Conservation (phyloP, 371 early-diverging fungal genomes). For the Rhizopus stolonifer region DNA sequence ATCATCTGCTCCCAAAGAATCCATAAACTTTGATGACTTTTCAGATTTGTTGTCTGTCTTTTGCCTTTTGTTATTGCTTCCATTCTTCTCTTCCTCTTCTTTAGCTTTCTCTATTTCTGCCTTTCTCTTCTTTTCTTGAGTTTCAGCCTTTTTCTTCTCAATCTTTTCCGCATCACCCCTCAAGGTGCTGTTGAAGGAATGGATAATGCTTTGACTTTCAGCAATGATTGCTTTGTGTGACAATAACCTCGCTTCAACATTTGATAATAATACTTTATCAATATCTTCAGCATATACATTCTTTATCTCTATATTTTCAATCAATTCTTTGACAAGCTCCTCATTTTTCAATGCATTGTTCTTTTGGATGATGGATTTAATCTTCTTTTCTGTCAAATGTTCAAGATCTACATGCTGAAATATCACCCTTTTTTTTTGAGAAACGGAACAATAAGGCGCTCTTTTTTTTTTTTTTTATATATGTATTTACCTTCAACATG, state of each 20-base stretch:
- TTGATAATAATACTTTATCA: constrained; percentile 7
- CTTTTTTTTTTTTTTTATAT: neutral
- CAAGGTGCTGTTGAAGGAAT: constrained; percentile 23
- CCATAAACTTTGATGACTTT: constrained; percentile 35
- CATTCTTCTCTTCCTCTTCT: constrained; percentile 13
- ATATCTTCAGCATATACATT: constrained; percentile 5
- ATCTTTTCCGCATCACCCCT: constrained; percentile 22
- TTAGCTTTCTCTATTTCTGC: constrained; percentile 16
- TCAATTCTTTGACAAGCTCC: constrained; percentile 11
- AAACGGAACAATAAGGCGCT: neutral
- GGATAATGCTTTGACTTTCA: constrained; percentile 18
- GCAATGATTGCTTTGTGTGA: constrained; percentile 24
- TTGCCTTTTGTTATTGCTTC: constrained; percentile 7
- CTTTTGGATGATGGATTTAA: constrained; percentile 32
- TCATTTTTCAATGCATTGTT: constrained; percentile 26
- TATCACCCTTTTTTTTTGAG: no score
- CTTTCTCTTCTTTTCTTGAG: constrained; percentile 4
- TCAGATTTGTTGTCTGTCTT: neutral
- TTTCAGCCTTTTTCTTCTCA: constrained; percentile 11
- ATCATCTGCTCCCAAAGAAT: constrained; percentile 25
- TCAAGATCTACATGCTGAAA: constrained; percentile 40
- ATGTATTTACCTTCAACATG: constrained; percentile 28
- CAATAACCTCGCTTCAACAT: constrained; percentile 35
- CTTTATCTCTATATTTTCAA: constrained; percentile 7
- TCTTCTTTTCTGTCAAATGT: constrained; percentile 29